These are phyloP conservation scores for Rhytidiadelphus loreus DNA, from an alignment of 225 moss, liverwort and hornwort species.

Conservation along the genomic window DNA sequence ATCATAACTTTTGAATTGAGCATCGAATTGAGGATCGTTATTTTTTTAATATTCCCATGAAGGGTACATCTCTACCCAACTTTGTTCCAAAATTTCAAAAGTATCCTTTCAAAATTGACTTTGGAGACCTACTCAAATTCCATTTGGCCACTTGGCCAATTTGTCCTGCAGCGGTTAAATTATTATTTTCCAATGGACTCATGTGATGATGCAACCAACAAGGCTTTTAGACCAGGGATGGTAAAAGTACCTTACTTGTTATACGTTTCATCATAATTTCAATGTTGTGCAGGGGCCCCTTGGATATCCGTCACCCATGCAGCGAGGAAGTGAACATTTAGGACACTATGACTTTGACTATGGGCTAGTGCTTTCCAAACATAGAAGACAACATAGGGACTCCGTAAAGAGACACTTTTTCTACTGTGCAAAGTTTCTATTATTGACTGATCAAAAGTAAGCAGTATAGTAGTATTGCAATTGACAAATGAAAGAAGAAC, in stretches of 20 bases:
- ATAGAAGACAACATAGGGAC: neutral
- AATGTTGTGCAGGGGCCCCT: neutral
- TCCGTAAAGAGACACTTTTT: neutral
- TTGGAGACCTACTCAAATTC: rapidly evolving
- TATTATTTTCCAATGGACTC: neutral
- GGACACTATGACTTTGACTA: neutral
- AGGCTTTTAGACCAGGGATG: neutral
- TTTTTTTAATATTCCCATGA: neutral
- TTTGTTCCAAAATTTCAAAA: neutral
- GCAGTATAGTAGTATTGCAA: too few species aligned
- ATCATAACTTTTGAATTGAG: neutral
- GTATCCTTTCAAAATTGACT: neutral
- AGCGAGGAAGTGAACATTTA: neutral
- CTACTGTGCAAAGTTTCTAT: neutral
- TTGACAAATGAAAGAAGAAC: neutral
- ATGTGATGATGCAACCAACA: neutral
- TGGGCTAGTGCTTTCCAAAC: neutral
- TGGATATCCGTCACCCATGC: neutral
- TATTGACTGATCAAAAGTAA: neutral
- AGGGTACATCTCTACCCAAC: neutral
- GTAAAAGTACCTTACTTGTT: neutral
- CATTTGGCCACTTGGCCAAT: neutral
- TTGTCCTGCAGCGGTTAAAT: neutral
- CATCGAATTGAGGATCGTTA: neutral
- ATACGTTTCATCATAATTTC: neutral